Evolutionary conservation across 1,284 basidiomycete species (phyloP).

Genomic region (Wallemia mellicola): DNA sequence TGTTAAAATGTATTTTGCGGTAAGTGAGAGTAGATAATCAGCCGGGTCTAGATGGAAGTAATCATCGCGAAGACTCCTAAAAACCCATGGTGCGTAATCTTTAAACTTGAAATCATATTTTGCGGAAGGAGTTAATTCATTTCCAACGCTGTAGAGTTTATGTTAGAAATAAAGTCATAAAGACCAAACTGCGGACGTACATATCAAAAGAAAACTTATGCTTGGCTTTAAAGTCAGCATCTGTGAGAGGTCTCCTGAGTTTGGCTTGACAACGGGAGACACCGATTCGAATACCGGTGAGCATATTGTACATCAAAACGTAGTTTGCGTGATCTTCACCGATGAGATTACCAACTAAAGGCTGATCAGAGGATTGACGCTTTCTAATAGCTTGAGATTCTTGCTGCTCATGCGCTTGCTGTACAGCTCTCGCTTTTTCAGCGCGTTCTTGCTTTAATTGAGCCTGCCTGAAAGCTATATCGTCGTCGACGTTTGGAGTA

Average conservation of each 20-base stretch:
- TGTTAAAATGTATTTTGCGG: conserved; percentile 87
- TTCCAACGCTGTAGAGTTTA: conserved; percentile 35
- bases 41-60: conserved; percentile 86
- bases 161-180: neutral
- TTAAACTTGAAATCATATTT: conserved; percentile 98
- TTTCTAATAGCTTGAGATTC: neutral
- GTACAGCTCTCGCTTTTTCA: neutral
- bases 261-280: conserved; percentile 92
- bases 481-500: neutral
- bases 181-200: conserved; percentile 20
- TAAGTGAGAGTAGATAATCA: conserved; percentile 84
- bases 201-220: conserved; percentile 98
- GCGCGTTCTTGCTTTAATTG: conserved; percentile 1
- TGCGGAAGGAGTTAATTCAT: conserved; percentile 85
- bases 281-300: conserved; percentile 86
- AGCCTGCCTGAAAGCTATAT: neutral
- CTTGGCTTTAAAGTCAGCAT: conserved; percentile 58
- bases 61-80: conserved; percentile 75
- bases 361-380: neutral
- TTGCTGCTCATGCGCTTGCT: neutral
- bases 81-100: conserved; percentile 94
- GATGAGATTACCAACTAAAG: conserved; percentile 74
- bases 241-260: conserved; percentile 48
- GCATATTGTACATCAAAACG: conserved; percentile 98
- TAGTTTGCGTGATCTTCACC: conserved; percentile 95